Base-by-base conservation (phyloP, 768 basidiomycete species). In the Tricholoma bakamatsutake region DNA sequence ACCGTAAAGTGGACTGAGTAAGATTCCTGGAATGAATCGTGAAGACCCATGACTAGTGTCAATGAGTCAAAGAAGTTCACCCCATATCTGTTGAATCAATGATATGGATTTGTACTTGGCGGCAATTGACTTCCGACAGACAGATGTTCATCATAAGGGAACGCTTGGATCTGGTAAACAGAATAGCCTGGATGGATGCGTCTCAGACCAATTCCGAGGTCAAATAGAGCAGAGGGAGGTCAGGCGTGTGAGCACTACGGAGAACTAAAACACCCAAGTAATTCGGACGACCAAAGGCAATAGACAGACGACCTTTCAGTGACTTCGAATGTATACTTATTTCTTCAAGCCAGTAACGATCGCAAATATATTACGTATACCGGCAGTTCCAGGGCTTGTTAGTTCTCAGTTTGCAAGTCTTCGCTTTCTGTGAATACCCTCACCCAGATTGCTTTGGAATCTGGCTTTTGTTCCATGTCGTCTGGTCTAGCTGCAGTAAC, bases 31-130 rank as follows among this genome's bases (percentile, higher is more conserved):
- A 87, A 93, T 61, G 85, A 80, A 3, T 84, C 79, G 12, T 79
- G 69, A 12, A 93, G 71, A 9, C 79, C 89, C 83, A 94, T 87
- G 48, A 95, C 72, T 84, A 0, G 90, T 90, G 61, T 93, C 91
- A 95, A 76, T 2, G 89, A 79, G 59, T 95, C n/a, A n/a, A n/a
- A n/a, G n/a, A n/a, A n/a, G n/a, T n/a, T n/a, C n/a, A n/a, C n/a
- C n/a, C n/a, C n/a, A n/a, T n/a, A n/a, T n/a, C n/a, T n/a, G n/a
- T n/a, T n/a, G n/a, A n/a, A n/a, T n/a, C n/a, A n/a, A n/a, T n/a
- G n/a, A n/a, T n/a, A n/a, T 24, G 21, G 21, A 40, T 35, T 30
- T 9, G 27, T 7, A 35, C 43, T 8, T 42, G 27, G 30, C 30
- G 17, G 39, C 52, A 15, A 42, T 40, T 50, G 28, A 51, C 64